Evolutionary conservation across 768 basidiomycete genomes (phyloP).

Genomic region (Boletus subcaerulescens): DNA sequence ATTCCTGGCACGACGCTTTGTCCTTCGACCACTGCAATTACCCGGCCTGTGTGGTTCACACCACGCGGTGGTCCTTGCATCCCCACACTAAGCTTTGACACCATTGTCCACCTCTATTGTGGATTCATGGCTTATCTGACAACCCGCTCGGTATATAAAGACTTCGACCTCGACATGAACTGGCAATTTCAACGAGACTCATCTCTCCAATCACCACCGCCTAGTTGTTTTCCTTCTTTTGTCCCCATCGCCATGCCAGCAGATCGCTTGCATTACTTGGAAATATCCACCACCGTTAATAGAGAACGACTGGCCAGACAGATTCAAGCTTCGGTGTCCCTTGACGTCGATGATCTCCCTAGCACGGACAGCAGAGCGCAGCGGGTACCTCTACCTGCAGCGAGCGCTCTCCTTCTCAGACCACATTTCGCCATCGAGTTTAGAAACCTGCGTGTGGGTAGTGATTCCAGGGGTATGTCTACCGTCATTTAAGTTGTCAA

Average conservation of each 20-base stretch:
- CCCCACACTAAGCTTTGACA: background rate
- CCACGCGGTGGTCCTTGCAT: background rate
- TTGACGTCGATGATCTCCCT: too few species aligned
- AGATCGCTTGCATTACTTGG: background rate
- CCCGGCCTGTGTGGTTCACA: background rate
- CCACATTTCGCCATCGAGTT: background rate
- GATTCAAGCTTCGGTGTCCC: too few species aligned
- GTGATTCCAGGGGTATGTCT: background rate
- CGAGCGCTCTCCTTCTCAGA: background rate
- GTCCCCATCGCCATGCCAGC: background rate
- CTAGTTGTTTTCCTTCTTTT: background rate
- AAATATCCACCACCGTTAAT: background rate
- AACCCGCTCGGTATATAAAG: slow-evolving; percentile 2
- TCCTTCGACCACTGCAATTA: too few species aligned
- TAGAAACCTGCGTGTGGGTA: background rate
- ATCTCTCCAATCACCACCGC: background rate
- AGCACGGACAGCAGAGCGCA: background rate
- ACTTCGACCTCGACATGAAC: background rate
- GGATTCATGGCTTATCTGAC: too few species aligned
- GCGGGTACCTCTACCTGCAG: background rate
- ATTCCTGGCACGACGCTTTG: too few species aligned
- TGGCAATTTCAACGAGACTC: background rate
- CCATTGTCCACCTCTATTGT: background rate
- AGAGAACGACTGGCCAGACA: too few species aligned
- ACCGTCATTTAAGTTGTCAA: background rate